Evolutionary conservation across 2,329 filamentous ascomycete genomes (phyloP), one percentile per base, ranked within the genome.

Genomic region (Botrytis hyacinthi): DNA sequence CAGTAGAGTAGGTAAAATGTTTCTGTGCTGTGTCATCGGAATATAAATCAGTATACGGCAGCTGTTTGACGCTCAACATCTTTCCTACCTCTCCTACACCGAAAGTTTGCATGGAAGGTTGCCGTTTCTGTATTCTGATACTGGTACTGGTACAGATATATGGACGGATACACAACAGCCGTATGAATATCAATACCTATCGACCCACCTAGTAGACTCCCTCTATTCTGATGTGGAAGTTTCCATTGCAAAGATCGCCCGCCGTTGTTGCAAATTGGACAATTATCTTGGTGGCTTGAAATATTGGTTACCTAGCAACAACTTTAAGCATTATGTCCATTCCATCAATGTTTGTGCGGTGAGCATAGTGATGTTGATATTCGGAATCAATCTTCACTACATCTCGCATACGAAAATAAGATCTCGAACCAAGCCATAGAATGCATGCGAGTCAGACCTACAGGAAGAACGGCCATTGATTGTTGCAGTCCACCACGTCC

Each of bases 371-470:
- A 40, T 54, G 7, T 40, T 18, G 37, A 29, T 44, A 12, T n/a
- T 51, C 32, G 51, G 4, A 65, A 44, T 22, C 62, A 16, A 16
- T 29, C 62, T 35, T 62, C 35, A 62, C 22, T 8, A 42, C 37
- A n/a, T 29, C 32, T 67, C 44, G 32, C 22, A 51, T 29, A 22
- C 44, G 14, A n/a, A 48, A 51, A n/a, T 10, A 32, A 16, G 14
- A 22, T 35, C 46, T 32, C 12, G 63, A 51, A n/a, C 8, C 26
- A 29, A 14, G 48, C 42, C 22, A 67, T 37, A 7, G 20, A 66
- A 48, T 67, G 32, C 35, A 54, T 68, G 46, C 65, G 46, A 54
- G 65, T 54, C 46, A 67, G 32, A 54, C 26, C 26, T 54, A 67
- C 22, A 37, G 32, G n/a, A 20, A 26, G 26, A 51, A 67, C 8